These are phyloP conservation scores for Apiospora koreana DNA, from an alignment of 2,329 filamentous ascomycete genomes.

Conservation along the genomic window DNA sequence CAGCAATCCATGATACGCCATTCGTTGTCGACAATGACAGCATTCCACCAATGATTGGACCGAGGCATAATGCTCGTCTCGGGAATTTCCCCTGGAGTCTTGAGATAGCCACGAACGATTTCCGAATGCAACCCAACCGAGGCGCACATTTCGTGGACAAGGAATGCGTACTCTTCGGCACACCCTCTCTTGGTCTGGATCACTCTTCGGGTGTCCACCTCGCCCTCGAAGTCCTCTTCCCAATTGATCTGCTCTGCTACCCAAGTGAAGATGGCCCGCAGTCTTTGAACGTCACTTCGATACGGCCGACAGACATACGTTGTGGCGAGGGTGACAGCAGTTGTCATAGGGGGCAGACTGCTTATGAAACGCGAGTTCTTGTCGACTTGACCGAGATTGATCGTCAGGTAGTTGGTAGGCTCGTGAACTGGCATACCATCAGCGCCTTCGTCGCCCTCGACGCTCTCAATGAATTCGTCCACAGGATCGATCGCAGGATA, in stretches of 20 bases:
- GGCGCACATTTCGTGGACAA: constrained; percentile 91
- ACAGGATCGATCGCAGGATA: constrained; percentile 85
- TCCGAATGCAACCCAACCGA: constrained; percentile 88
- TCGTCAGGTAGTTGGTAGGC: constrained; percentile 75
- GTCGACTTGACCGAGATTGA: constrained; percentile 86
- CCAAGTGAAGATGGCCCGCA: constrained; percentile 97
- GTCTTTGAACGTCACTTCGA: constrained; percentile 86
- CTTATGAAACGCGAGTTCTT: constrained; percentile 93
- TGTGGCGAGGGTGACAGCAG: constrained; percentile 79
- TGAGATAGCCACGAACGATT: constrained; percentile 86
- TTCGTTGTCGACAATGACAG: constrained; percentile 87
- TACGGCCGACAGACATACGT: constrained; percentile 94
- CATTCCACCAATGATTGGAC: constrained; percentile 98
- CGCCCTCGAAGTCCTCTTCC: constrained; percentile 93
- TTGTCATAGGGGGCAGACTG: constrained; percentile 79
- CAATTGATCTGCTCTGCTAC: constrained; percentile 91
- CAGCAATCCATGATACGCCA: constrained; percentile 98
- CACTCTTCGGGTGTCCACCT: constrained; percentile 78
- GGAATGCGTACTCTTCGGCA: constrained; percentile 82
- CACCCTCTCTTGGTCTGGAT: constrained; percentile 83
- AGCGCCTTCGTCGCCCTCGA: constrained; percentile 86
- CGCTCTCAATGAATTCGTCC: constrained; percentile 80
- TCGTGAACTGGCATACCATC: constrained; percentile 83
- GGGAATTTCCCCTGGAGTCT: constrained; percentile 79
- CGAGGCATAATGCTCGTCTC: constrained; percentile 82